A percentile compares a stretch with the other conserved stretches of the same genome.
phyloP scores from a whole-genome alignment of 352 stramenopile genomes.

The Phytophthora hybrid region DNA sequence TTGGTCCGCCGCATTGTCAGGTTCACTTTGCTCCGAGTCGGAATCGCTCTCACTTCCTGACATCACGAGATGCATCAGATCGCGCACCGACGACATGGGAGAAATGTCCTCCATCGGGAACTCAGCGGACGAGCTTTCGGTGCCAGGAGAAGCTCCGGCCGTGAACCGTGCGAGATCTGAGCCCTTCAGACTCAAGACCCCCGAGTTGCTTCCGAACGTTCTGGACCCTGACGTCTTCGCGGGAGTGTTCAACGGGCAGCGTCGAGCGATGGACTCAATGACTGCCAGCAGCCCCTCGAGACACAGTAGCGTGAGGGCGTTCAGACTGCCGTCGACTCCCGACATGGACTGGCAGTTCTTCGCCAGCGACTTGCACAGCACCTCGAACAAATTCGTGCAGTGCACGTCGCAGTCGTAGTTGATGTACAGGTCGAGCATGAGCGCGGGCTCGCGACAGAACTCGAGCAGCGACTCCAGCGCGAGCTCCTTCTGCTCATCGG shows the following conservation, averaged over 20 bases:
- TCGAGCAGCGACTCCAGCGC: slow-evolving; percentile 96
- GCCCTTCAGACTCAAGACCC: slow-evolving; percentile 63
- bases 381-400: slow-evolving; percentile 99
- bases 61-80: slow-evolving; percentile 88
- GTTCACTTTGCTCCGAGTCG: slow-evolving; percentile 66
- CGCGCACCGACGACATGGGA: slow-evolving; percentile 83
- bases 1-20: slow-evolving; percentile 57
- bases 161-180: slow-evolving; percentile 79
- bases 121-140: slow-evolving; percentile 42
- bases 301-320: slow-evolving; percentile 77
- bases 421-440: slow-evolving; percentile 99
- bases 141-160: slow-evolving; percentile 36
- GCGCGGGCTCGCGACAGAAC: slow-evolving; percentile 96
- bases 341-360: slow-evolving; percentile 87
- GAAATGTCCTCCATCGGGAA: slow-evolving; percentile 82
- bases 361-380: slow-evolving; percentile 94
- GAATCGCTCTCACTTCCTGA: slow-evolving; percentile 81
- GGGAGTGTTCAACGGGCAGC: slow-evolving; percentile 71
- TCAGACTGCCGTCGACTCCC: slow-evolving; percentile 63
- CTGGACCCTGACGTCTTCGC: slow-evolving; percentile 36
- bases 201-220: slow-evolving; percentile 36
- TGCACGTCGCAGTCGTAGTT: slow-evolving; percentile 99
- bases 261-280: slow-evolving; percentile 92
- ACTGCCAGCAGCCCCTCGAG: slow-evolving; percentile 93
- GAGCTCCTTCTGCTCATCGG: slow-evolving; percentile 87